Evolutionary conservation across 768 basidiomycete species (phyloP).

Genomic region (Boletus coccyginus): DNA sequence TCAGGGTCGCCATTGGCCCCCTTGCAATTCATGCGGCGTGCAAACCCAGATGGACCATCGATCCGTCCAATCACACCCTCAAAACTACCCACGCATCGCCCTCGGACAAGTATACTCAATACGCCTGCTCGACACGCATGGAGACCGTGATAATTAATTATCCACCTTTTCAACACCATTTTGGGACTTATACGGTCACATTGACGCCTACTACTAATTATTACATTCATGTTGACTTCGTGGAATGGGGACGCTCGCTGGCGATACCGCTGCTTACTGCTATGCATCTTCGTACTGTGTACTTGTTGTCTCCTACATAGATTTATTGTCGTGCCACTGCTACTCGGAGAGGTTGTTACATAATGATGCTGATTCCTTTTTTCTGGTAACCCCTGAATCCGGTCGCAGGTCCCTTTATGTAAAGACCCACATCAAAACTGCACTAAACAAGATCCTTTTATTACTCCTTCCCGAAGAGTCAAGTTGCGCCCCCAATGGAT

Average conservation of each 20-base stretch:
- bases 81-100: slow-evolving; percentile 49
- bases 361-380: slow-evolving; percentile 4
- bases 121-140: slow-evolving; percentile 57
- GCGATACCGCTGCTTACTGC: slow-evolving; percentile 20
- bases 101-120: slow-evolving; percentile 38
- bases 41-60: slow-evolving; percentile 53
- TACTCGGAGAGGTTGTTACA: too few species aligned
- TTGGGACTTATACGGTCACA: slow-evolving; percentile 16
- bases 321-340: slow-evolving; percentile 2
- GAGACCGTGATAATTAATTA: slow-evolving; percentile 50
- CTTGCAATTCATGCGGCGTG: slow-evolving; percentile 82
- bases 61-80: slow-evolving; percentile 66
- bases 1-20: slow-evolving; percentile 76
- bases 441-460: not conserved
- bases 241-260: slow-evolving; percentile 26
- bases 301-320: slow-evolving; percentile 23
- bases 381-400: slow-evolving; percentile 6
- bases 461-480: not conserved
- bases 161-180: slow-evolving; percentile 15
- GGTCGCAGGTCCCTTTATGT: too few species aligned
- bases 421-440: not conserved
- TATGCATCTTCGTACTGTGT: slow-evolving; percentile 25
- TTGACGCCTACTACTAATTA: slow-evolving; percentile 23
- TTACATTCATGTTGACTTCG: slow-evolving; percentile 29
- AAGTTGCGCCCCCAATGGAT: slow-evolving; percentile 48